These are phyloP conservation scores for Podospora sp. DNA, from an alignment of 495 filamentous ascomycete genomes.

Conservation along the genomic window DNA sequence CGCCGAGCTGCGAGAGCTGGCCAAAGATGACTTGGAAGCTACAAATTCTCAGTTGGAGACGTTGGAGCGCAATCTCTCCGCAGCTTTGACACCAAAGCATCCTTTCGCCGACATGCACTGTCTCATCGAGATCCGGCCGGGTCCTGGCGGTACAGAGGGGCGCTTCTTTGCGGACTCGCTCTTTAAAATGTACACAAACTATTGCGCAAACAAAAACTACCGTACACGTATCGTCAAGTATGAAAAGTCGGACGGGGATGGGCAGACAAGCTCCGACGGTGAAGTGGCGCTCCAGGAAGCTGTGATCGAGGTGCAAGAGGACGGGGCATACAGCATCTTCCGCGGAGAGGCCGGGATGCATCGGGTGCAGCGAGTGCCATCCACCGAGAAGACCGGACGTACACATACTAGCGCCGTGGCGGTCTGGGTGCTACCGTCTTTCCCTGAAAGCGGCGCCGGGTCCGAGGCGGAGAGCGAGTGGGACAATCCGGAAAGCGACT, in stretches of 20 bases:
- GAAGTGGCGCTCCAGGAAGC: conserved; percentile 76
- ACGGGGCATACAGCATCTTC: conserved; percentile 77
- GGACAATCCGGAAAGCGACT: conserved; percentile 84
- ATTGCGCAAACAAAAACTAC: conserved; percentile 64
- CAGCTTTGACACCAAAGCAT: conserved; percentile 79
- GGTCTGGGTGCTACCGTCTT: conserved; percentile 86
- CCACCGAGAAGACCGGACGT: conserved; percentile 85
- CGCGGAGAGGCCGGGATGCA: conserved; percentile 92
- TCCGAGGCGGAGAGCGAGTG: conserved; percentile 58
- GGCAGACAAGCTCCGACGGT: conserved; percentile 55
- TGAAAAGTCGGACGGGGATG: conserved; percentile 58
- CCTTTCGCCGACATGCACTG: conserved; percentile 94
- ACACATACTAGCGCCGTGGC: conserved; percentile 91
- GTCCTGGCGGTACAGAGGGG: conserved; percentile 91
- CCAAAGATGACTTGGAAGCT: conserved; percentile 71
- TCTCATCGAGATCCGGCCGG: conserved; percentile 87
- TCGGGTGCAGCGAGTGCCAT: conserved; percentile 88
- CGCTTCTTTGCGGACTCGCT: conserved; percentile 85
- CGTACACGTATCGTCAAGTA: conserved; percentile 53
- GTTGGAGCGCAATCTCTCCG: conserved; percentile 66
- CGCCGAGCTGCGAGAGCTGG: conserved; percentile 62
- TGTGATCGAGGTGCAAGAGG: conserved; percentile 77
- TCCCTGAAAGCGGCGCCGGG: conserved; percentile 59
- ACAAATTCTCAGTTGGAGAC: conserved; percentile 61
- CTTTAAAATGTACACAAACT: conserved; percentile 83